Base-by-base conservation (phyloP, 139 green algal genomes). In the Picochlorum sp. region DNA sequence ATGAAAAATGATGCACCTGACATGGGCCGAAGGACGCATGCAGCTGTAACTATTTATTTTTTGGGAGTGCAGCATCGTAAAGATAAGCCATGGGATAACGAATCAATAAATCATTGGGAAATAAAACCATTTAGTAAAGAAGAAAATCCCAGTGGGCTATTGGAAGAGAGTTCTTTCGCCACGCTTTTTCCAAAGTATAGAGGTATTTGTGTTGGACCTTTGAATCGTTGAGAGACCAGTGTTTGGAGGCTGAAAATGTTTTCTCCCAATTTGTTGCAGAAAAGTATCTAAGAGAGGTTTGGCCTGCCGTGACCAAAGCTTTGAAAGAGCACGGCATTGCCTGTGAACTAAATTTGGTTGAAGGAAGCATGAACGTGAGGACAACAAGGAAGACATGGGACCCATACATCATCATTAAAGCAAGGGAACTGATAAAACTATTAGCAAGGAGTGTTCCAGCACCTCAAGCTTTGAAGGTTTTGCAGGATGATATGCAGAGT, bases 321-420 rank as follows among this genome's bases (percentile, higher is more conserved):
- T 72, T 98, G 2, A 96, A 98, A 65, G 87, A 96, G 52, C 51
- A 73, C 2, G 81, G 83, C 32, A 66, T 93, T 5, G 73, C 30
- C 7, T 98, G 91, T 67, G 89, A 98, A 80, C 87, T 98, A 26
- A 97, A 98, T 72, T 67, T 98, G 68, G 78, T 92, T 26, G 90
- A 99, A 73, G 93, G 93, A 26, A 86, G 72, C 58, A 99, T 99
- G 93, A 96, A 81, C 25, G 93, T 98, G 26, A 68, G 71, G 25
- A 99, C 93, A 29, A 99, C 91, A n/a, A 77, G 87, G 50, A 98
- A 98, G 74, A 98, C 93, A 8, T 97, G 67, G 63, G 93, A 99
- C 73, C 93, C 93, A 4, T 99, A 87, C 74, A 81, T 95, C 69
- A 96, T 99, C 67, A 81, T 99, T 57, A 98, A 98, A 64, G 93